Evolutionary conservation across 345 rosid genomes (phyloP), one percentile per base, ranked within the genome.

Genomic region (Corchorus capsularis): DNA sequence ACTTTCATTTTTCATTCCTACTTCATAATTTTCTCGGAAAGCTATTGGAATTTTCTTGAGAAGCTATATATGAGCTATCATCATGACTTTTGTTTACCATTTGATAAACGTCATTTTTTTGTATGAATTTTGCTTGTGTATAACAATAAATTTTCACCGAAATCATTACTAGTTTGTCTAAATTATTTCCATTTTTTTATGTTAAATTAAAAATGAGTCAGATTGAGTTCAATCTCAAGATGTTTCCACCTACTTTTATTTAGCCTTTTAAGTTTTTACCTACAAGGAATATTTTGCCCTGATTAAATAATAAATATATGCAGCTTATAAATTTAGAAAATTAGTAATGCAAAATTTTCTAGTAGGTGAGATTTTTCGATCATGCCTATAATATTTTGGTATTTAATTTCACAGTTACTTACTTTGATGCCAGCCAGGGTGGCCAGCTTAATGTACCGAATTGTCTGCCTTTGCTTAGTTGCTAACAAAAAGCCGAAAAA

Each of bases 1-100:
- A 1, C 27, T 27, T 27, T 27, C 27, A 11, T 10, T 45, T 66
- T 45, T 45, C 71, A 45, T 45, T 52, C 71, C 71, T 22, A 67
- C 71, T 46, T 46, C 55, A 22, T 67, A 46, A 67, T 67, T 67
- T 66, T 67, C 39, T 67, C 3, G 54, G 37, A 12, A 66, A 66
- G n/a, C 14, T 1, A 13, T 19, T n/a, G 20, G 8, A 66, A 20
- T 13, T 66, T 45, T 66, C 12, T 13, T 22, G 10, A 27, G 11
- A 12, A 45, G 27, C 10, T 19, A 27, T n/a, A n/a, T n/a, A n/a
- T 27, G 27, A 27, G 27, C 27, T 27, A 27, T 27, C 27, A 45
- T 45, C 17, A 20, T 46, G 4, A 12, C 52, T 45, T 45, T 45
- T 45, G 8, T 65, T 43, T 65, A 63, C 22, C 10, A 37, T 35